Evolutionary conservation across 345 rosid genomes (phyloP).

Genomic region (Arabidopsis thaliana): DNA sequence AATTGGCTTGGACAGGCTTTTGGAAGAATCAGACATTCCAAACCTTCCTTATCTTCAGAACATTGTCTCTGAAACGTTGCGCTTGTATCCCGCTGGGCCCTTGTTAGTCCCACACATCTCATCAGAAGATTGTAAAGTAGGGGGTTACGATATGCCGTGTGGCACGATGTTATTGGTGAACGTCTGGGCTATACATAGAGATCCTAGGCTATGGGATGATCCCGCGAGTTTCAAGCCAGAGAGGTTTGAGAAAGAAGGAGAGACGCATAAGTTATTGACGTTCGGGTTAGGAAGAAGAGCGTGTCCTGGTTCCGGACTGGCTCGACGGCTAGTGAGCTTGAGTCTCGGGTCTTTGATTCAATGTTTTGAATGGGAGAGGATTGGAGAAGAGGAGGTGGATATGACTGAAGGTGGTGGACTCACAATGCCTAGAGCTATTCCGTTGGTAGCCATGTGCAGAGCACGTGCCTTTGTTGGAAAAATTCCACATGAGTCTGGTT

Average conservation of each 20-base stretch:
- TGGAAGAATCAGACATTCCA: conserved; percentile 21
- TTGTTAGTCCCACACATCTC: neutral
- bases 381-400: conserved; percentile 7
- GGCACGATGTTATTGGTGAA: conserved; percentile 14
- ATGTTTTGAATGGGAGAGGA: conserved; percentile 28
- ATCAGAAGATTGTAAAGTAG: conserved; percentile 6
- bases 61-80: conserved; percentile 28
- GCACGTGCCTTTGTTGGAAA: conserved; percentile 9
- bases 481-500: neutral
- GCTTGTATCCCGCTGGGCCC: neutral
- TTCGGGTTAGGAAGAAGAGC: conserved; percentile 22
- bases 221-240: conserved; percentile 51
- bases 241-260: conserved; percentile 46
- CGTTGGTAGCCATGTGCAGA: conserved; percentile 24
- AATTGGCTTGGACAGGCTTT: neutral
- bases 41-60: conserved; percentile 34
- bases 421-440: conserved; percentile 6
- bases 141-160: neutral
- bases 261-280: neutral
- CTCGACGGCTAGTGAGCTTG: conserved; percentile 1
- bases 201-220: conserved; percentile 47
- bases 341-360: conserved; percentile 22
- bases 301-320: conserved; percentile 15
- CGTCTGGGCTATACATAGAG: conserved; percentile 8
- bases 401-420: conserved; percentile 19